Conservation (phyloP, 108 stramenopile species). For the Cyclotella atomus region DNA sequence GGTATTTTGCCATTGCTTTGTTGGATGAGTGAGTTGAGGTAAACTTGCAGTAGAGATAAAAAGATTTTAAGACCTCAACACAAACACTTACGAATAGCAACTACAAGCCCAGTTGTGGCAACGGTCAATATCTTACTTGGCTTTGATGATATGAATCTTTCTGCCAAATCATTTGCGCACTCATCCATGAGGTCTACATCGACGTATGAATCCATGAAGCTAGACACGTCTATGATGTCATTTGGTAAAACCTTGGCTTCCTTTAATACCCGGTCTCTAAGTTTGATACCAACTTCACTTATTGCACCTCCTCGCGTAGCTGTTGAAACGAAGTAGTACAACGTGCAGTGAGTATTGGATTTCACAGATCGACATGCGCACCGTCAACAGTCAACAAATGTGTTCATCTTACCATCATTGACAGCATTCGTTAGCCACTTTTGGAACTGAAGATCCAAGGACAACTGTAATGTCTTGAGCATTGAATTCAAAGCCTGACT, state of each 20-base stretch:
- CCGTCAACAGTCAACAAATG: too few relatives aligned
- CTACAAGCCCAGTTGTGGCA: slow-evolving; percentile 87
- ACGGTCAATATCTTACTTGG: slow-evolving; percentile 90
- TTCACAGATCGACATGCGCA: too few relatives aligned
- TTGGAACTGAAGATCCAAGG: slow-evolving; percentile 79
- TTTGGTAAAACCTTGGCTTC: slow-evolving; percentile 87
- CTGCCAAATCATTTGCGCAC: slow-evolving; percentile 80
- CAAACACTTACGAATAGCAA: slow-evolving; percentile 71
- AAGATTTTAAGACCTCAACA: too few relatives aligned
- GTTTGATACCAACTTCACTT: slow-evolving; percentile 60
- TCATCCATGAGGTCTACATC: slow-evolving; percentile 91
- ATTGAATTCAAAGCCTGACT: slow-evolving; percentile 73
- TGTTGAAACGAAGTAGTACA: background rate
- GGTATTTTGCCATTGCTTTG: slow-evolving; percentile 78
- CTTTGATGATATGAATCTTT: slow-evolving; percentile 63
- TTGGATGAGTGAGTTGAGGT: background rate
- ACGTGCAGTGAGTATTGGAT: too few relatives aligned
- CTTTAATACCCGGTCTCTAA: slow-evolving; percentile 85
- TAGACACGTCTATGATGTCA: slow-evolving; percentile 87
- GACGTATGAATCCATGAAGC: slow-evolving; percentile 86
- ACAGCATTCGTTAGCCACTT: slow-evolving; percentile 65
- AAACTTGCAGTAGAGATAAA: background rate
- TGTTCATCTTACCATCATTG: slow-evolving; percentile 44
- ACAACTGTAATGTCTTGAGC: slow-evolving; percentile 67
- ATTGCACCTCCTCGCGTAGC: slow-evolving; percentile 43